phyloP scores from a whole-genome alignment of 2,329 filamentous ascomycete genomes.

The Trichoderma sp. region DNA sequence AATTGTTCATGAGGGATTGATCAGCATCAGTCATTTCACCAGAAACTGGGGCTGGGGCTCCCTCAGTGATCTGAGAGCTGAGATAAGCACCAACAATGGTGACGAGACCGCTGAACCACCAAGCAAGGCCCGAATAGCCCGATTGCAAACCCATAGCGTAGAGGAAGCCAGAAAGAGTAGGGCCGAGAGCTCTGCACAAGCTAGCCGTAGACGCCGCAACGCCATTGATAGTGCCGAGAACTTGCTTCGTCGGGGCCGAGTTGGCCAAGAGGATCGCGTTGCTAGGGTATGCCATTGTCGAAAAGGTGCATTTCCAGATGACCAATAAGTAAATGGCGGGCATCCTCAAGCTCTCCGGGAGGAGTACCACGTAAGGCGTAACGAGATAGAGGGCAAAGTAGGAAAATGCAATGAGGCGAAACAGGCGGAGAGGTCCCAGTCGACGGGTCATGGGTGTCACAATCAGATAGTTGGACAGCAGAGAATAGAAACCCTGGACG shows the following conservation, averaged over 20 bases:
- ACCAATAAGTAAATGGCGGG: conserved; percentile 75
- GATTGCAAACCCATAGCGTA: conserved; percentile 77
- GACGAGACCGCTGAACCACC: conserved; percentile 86
- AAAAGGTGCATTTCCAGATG: conserved; percentile 90
- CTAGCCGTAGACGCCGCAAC: conserved; percentile 90
- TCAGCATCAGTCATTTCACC: conserved; percentile 42
- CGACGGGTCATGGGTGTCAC: conserved; percentile 76
- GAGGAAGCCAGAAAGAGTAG: conserved; percentile 81
- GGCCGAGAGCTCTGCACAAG: conserved; percentile 83
- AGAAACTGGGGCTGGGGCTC: conserved; percentile 46
- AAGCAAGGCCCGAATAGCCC: conserved; percentile 85
- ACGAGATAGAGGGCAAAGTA: conserved; percentile 88
- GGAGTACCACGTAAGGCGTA: conserved; percentile 84
- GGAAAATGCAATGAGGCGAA: conserved; percentile 75
- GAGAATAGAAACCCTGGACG: conserved; percentile 84
- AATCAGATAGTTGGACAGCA: conserved; percentile 80
- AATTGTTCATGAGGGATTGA: conserved; percentile 35
- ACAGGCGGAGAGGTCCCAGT: conserved; percentile 78
- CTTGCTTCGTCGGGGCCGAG: conserved; percentile 77
- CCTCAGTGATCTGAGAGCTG: conserved; percentile 74
- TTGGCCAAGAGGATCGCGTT: conserved; percentile 89
- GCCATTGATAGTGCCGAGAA: conserved; percentile 90
- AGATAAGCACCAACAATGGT: conserved; percentile 73
- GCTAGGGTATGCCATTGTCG: conserved; percentile 87
- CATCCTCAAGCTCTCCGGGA: conserved; percentile 72